A percentile compares a stretch with the other conserved stretches of the same genome.
phyloP scores from a whole-genome alignment of 2,329 filamentous ascomycete genomes.

The Aspergillus japonicus region DNA sequence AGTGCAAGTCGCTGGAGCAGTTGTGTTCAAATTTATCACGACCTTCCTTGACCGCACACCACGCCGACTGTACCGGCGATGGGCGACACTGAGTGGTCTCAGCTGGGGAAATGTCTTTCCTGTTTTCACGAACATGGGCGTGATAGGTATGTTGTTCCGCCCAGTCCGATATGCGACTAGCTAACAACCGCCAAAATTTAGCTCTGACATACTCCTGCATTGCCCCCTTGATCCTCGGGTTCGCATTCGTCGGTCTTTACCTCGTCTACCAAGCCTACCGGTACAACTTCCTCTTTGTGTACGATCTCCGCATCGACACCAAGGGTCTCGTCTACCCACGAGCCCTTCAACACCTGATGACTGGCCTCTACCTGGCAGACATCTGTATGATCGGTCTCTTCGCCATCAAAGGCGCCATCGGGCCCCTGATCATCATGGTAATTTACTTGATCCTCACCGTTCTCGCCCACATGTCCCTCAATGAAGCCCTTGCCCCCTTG shows the following conservation, averaged over 20 bases:
- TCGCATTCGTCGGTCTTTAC: conserved; percentile 73
- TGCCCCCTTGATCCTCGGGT: conserved; percentile 78
- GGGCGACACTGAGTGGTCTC: conserved; percentile 70
- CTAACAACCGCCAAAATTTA: conserved; percentile 30
- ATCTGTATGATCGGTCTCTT: conserved; percentile 84
- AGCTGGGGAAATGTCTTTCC: conserved; percentile 84
- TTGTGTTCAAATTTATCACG: conserved; percentile 71
- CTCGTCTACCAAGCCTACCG: conserved; percentile 84
- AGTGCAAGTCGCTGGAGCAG: conserved; percentile 69
- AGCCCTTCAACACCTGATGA: conserved; percentile 79
- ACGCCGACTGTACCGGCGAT: conserved; percentile 71
- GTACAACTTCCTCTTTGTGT: conserved; percentile 87
- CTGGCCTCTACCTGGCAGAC: conserved; percentile 79
- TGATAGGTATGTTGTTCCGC: conserved; percentile 62
- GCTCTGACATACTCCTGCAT: conserved; percentile 85
- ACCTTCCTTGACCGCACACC: conserved; percentile 70
- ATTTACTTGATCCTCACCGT: conserved; percentile 71
- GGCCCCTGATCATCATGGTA: conserved; percentile 73
- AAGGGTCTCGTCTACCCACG: conserved; percentile 85
- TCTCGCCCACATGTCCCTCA: conserved; percentile 65
- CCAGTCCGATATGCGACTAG: neutral
- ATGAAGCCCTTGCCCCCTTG: conserved; percentile 45
- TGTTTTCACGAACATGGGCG: conserved; percentile 74
- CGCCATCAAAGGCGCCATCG: conserved; percentile 61
- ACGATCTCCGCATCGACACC: conserved; percentile 76